Percentiles rank a stretch among this genome's conserved stretches.
Evolutionary conservation across 164 flowering plant species (phyloP).

Genomic region (Stephania yunnanensis): DNA sequence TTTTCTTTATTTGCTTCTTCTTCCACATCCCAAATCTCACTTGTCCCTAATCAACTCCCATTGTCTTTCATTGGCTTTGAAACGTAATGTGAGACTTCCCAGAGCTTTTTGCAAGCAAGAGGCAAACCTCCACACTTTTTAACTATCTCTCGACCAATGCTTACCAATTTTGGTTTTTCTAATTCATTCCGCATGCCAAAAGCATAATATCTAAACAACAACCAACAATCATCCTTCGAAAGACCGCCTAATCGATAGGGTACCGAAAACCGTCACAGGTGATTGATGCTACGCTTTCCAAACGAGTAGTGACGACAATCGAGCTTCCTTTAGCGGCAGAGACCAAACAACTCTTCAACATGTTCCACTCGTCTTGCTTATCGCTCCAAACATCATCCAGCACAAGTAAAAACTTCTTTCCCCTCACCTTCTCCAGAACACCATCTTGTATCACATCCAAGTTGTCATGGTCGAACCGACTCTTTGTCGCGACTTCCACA

Average conservation of each 20-base stretch:
- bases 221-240: neutral
- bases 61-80: no score
- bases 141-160: no score
- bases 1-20: neutral
- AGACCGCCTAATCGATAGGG: no score
- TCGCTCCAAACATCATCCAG: no score
- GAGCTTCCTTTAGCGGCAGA: neutral
- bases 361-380: no score
- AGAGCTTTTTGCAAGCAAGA: no score
- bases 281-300: neutral
- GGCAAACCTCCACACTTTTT: no score
- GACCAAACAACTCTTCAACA: no score
- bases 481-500: no score
- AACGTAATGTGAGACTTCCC: no score
- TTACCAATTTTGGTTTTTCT: no score
- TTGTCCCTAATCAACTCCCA: constrained; percentile 1
- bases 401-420: neutral
- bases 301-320: neutral
- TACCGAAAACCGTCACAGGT: no score
- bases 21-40: constrained; percentile 16
- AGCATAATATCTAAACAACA: neutral
- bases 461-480: neutral
- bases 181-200: neutral
- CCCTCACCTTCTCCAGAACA: neutral
- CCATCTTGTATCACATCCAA: neutral